Conservation (phyloP, 495 filamentous ascomycete genomes). For the Hypoxylon trugodes region DNA sequence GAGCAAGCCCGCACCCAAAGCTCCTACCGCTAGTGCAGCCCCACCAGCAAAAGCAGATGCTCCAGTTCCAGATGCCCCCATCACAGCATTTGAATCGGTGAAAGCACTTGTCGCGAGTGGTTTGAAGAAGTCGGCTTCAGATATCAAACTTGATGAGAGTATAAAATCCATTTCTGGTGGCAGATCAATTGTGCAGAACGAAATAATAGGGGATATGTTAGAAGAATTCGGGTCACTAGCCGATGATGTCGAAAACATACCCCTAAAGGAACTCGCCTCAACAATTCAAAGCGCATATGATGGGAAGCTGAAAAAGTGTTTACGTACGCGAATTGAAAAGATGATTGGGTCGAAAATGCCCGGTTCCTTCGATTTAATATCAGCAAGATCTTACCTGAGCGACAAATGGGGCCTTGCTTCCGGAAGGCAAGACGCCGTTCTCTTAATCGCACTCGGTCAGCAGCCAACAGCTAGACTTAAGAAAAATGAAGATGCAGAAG, state of each 20-base stretch:
- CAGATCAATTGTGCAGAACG: conserved; percentile 86
- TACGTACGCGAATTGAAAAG: conserved; percentile 79
- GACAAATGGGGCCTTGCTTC: conserved; percentile 82
- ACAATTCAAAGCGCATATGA: conserved; percentile 89
- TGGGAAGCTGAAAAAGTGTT: conserved; percentile 88
- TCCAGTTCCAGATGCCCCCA: conserved; percentile 76
- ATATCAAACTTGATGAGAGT: conserved; percentile 83
- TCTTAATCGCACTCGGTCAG: conserved; percentile 79
- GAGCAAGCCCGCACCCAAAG: conserved; percentile 53
- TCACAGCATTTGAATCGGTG: conserved; percentile 80
- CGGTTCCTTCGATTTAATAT: conserved; percentile 87
- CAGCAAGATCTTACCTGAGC: conserved; percentile 80
- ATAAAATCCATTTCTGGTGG: conserved; percentile 73
- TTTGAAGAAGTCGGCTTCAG: conserved; percentile 79
- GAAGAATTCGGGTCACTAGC: conserved; percentile 91
- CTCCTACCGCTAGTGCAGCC: conserved; percentile 53
- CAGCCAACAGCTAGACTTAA: conserved; percentile 82
- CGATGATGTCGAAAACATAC: conserved; percentile 91
- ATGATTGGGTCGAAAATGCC: conserved; percentile 93
- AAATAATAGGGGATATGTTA: conserved; percentile 84
- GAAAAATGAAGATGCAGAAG: conserved; percentile 80
- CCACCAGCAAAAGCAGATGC: conserved; percentile 73
- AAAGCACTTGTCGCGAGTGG: conserved; percentile 84
- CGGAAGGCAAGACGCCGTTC: conserved; percentile 82
- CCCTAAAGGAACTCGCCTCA: conserved; percentile 83